phyloP scores from a whole-genome alignment of 768 basidiomycete species.

The Leucosporidium yakuticum region DNA sequence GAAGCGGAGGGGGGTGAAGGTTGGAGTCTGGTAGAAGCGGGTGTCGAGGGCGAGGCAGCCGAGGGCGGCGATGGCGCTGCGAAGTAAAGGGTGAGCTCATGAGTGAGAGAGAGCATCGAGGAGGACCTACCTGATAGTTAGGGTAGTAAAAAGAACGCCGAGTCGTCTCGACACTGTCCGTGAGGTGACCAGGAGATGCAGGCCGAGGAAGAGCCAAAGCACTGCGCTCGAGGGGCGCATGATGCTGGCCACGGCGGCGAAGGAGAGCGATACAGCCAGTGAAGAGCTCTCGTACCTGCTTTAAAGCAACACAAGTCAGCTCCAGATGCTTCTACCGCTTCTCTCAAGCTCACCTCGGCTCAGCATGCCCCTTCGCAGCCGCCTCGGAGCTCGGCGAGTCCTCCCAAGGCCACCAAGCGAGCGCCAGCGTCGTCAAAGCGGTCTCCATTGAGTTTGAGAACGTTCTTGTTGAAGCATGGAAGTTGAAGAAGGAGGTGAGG shows the following conservation, averaged over 20 bases:
- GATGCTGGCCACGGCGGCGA: slow-evolving; percentile 72
- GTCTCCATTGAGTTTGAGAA: slow-evolving; percentile 92
- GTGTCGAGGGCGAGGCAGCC: slow-evolving; percentile 56
- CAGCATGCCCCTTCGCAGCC: not conserved
- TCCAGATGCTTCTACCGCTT: not conserved
- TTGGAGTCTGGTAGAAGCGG: slow-evolving; percentile 58
- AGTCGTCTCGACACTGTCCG: too few relatives aligned
- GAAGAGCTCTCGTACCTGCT: not conserved
- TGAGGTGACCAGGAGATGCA: not conserved
- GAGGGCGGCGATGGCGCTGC: slow-evolving; percentile 6
- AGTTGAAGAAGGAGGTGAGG: slow-evolving; percentile 87
- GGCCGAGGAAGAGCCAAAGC: slow-evolving; percentile 71
- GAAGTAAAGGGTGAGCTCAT: not conserved
- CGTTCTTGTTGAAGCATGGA: slow-evolving; percentile 73
- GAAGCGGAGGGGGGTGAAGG: slow-evolving; percentile 75
- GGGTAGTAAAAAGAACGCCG: not conserved
- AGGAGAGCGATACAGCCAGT: slow-evolving; percentile 45
- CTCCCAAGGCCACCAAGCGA: slow-evolving; percentile 59
- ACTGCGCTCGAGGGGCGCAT: slow-evolving; percentile 83
- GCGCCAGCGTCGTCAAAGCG: slow-evolving; percentile 69
- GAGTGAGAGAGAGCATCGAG: not conserved
- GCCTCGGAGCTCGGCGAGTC: not conserved
- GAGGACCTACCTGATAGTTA: not conserved
- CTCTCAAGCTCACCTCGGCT: not conserved
- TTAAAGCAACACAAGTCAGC: not conserved